Base-by-base conservation (phyloP, 2,329 filamentous ascomycete genomes). In the Ceratocystis alfenasii region DNA sequence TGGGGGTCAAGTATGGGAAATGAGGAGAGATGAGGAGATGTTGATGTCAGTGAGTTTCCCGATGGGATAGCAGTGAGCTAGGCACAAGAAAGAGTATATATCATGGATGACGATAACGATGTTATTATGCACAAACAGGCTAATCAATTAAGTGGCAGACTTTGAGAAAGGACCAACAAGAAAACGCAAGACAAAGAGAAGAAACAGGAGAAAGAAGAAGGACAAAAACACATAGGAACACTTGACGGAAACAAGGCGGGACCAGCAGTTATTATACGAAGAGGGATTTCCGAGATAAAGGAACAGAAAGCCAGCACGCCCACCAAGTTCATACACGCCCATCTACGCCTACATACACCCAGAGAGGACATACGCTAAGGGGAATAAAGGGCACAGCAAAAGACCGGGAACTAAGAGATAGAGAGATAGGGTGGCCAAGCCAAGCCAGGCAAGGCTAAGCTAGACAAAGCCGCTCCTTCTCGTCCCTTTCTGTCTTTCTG, bases 11-110 rank as follows among this genome's bases (percentile, higher is more conserved):
- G 64, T 48, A 46, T 44, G 28, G 63, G 28, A 30, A 22, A 53
- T 45, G 44, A 63, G 60, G 63, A 59, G 66, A 59, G 41, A 44
- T 44, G 30, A 44, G 36, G 44, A 53, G 25, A 36, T 2, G 20
- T 20, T 22, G 5, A 20, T 20, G 36, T 41, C 36, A 15, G 36
- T 41, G 36, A 15, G 36, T 41, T 12, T 12, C 15, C 36, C 12
- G 36, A 41, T 41, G 36, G 36, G 36, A 4, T 41, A 41, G 25
- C 44, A 50, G 22, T 22, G 17, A 50, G 41, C 12, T 12, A 36
- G 30, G 8, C 12, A 65, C 5, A 33, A 20, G 28, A 22, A 20
- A 3, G 17, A n/a, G 44, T 17, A 8, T 25, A 4, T 60, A n/a
- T 33, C 36, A 59, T 22, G 15, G 7, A 53, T 53, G 8, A 25